Evolutionary conservation across 148 eudicot genomes (phyloP).

Genomic region (Fagopyrum esculentum): DNA sequence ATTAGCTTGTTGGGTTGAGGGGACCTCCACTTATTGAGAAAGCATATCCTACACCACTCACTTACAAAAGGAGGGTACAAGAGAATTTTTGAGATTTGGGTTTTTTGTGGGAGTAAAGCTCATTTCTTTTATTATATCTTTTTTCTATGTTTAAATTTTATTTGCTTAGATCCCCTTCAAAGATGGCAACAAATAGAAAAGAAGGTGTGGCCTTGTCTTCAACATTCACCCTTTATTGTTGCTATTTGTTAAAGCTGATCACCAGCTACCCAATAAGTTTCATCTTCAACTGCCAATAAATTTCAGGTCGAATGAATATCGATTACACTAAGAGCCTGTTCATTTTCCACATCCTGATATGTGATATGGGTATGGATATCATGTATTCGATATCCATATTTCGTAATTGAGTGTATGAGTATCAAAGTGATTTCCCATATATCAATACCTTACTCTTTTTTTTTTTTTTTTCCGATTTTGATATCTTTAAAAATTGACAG

Average conservation of each 20-base stretch:
- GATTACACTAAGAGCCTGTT: too few relatives aligned
- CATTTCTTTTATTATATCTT: not conserved
- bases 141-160: not conserved
- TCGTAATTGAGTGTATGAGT: too few relatives aligned
- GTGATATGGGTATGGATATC: too few relatives aligned
- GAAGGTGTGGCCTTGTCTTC: constrained; percentile 8
- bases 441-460: too few relatives aligned
- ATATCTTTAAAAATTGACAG: too few relatives aligned
- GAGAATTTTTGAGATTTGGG: constrained; percentile 13
- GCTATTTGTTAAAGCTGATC: constrained; percentile 10
- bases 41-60: constrained; percentile 13
- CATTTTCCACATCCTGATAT: too few relatives aligned
- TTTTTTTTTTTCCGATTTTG: too few relatives aligned
- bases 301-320: too few relatives aligned
- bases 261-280: not conserved
- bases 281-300: too few relatives aligned
- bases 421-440: too few relatives aligned
- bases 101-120: not conserved
- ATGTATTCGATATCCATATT: too few relatives aligned
- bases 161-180: constrained; percentile 5
- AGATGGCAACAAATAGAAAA: constrained; percentile 1
- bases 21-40: constrained; percentile 12
- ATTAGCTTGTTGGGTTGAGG: constrained; percentile 4
- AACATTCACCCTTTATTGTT: constrained; percentile 5
- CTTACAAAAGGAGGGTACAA: constrained; percentile 9